These are phyloP conservation scores for Begonia masoniana DNA, from an alignment of 306 rosid species.

Conservation along the genomic window DNA sequence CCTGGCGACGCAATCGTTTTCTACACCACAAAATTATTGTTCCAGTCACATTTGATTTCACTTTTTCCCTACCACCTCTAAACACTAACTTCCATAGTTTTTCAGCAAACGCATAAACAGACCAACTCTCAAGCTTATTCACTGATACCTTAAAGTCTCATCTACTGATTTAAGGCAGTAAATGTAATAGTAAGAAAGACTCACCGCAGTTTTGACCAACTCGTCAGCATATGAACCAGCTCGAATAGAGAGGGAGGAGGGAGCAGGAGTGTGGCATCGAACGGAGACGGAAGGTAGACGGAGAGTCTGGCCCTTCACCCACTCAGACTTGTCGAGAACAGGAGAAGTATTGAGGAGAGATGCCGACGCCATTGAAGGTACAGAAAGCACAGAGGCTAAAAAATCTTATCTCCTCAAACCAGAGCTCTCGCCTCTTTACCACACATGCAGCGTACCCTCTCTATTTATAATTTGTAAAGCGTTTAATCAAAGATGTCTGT, in stretches of 20 bases:
- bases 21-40: slow-evolving; percentile 16
- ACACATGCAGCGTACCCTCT: slow-evolving; percentile 30
- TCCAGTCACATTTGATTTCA: no score
- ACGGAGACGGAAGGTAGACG: slow-evolving; percentile 51
- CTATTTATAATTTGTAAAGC: slow-evolving; percentile 37
- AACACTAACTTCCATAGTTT: no score
- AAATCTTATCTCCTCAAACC: slow-evolving; percentile 58
- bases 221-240: slow-evolving; percentile 84
- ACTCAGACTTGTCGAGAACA: slow-evolving; percentile 80
- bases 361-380: slow-evolving; percentile 51
- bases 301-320: slow-evolving; percentile 74
- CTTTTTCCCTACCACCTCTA: no score
- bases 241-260: slow-evolving; percentile 46
- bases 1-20: slow-evolving; percentile 82
- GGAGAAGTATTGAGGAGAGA: slow-evolving; percentile 71
- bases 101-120: no score
- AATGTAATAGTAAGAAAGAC: neutral
- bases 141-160: no score
- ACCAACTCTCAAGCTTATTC: no score
- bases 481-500: slow-evolving; percentile 34
- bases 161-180: no score
- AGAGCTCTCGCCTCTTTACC: slow-evolving; percentile 45
- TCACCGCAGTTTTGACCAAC: slow-evolving; percentile 90
- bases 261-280: slow-evolving; percentile 40
- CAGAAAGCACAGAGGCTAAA: neutral